Evolutionary conservation across 305 asterid genomes (phyloP).

Genomic region (Solanum hybrid): DNA sequence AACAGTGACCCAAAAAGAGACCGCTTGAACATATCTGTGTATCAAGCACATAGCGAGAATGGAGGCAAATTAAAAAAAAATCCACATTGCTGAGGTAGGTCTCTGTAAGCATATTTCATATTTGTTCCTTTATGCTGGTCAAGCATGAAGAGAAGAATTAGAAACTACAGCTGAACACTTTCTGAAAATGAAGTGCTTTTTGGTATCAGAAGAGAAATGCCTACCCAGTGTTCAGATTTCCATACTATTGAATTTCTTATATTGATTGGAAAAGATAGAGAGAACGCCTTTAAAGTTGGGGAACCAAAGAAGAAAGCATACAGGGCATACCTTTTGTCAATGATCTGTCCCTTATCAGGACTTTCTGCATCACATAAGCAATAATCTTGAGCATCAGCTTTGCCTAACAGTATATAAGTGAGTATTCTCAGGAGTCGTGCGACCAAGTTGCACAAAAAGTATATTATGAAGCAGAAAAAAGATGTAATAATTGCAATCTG

Average conservation of each 20-base stretch:
- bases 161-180: background rate
- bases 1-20: background rate
- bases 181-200: background rate
- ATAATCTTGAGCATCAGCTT: conserved; percentile 1
- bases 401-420: background rate
- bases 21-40: background rate
- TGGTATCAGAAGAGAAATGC: background rate
- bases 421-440: background rate
- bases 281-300: background rate
- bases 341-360: background rate
- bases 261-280: background rate
- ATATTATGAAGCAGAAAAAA: background rate
- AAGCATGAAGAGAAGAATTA: background rate
- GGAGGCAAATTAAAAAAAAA: background rate
- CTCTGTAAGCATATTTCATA: background rate
- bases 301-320: background rate
- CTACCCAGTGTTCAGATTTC: conserved; percentile 1
- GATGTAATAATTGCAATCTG: background rate
- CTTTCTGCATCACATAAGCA: background rate
- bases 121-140: background rate
- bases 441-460: background rate
- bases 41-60: background rate
- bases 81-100: background rate
- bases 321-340: conserved; percentile 1
- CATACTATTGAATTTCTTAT: background rate